phyloP scores from a whole-genome alignment of 2,329 filamentous ascomycete species.

The Aphanocladium album region DNA sequence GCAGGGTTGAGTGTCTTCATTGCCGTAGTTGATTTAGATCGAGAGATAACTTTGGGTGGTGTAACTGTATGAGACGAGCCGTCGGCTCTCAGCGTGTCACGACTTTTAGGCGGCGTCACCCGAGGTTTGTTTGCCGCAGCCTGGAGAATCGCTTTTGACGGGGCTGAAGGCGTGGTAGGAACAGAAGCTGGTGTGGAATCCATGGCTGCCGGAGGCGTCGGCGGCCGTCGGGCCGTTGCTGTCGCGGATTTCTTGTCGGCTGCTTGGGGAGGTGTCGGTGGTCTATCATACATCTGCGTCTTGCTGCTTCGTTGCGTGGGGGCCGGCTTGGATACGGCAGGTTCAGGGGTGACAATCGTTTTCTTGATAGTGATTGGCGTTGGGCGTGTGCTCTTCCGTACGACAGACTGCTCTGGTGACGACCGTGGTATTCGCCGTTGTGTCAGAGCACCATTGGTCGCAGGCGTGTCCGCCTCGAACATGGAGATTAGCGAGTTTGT shows the following conservation, averaged over 20 bases:
- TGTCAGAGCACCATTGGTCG: slow-evolving; percentile 27
- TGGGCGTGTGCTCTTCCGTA: neutral
- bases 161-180: neutral
- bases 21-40: neutral
- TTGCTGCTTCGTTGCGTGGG: neutral
- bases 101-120: neutral
- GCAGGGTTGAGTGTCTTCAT: neutral
- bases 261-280: neutral
- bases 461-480: slow-evolving; percentile 47
- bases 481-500: slow-evolving; percentile 62
- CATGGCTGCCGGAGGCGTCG: neutral
- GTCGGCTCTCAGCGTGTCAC: neutral
- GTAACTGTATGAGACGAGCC: neutral
- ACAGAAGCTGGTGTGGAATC: neutral
- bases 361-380: neutral
- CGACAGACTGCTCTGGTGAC: neutral
- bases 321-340: neutral
- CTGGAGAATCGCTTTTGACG: neutral
- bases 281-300: neutral
- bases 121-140: slow-evolving; percentile 9
- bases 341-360: neutral
- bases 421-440: slow-evolving; percentile 27
- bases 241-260: neutral
- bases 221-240: neutral
- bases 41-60: neutral